A percentile compares a stretch with the other conserved stretches of the same genome.
phyloP scores from a whole-genome alignment of 208 protist genomes.

The Acanthamoeba castellanii region DNA sequence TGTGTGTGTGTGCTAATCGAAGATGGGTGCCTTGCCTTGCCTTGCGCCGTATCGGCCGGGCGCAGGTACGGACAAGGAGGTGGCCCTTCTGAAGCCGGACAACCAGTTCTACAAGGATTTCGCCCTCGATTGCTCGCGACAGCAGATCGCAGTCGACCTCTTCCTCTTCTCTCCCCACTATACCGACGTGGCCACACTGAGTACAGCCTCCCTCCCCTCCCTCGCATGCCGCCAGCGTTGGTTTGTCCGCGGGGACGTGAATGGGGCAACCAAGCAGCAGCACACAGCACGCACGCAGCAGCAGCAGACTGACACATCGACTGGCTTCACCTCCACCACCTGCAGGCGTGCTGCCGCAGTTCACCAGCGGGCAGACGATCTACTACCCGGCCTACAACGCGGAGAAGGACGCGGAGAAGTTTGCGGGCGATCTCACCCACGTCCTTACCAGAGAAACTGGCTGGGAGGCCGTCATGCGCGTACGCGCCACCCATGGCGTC shows the following conservation, averaged over 20 bases:
- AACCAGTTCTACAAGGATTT: conserved; percentile 97
- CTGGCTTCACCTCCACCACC: no score
- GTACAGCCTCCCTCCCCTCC: conserved; percentile 84
- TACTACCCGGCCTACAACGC: conserved; percentile 83
- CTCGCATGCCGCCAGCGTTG: background rate
- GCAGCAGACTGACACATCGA: conserved; percentile 88
- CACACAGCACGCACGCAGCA: no score
- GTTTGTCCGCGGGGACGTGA: no score
- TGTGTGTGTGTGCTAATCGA: no score
- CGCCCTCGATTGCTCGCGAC: conserved; percentile 93
- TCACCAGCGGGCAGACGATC: conserved; percentile 84
- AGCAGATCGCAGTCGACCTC: conserved; percentile 94
- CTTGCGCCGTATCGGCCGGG: background rate
- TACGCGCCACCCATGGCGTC: conserved; percentile 90
- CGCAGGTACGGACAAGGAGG: conserved; percentile 85
- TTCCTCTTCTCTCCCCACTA: conserved; percentile 92
- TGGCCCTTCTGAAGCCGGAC: conserved; percentile 86
- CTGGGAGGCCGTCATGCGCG: conserved; percentile 97
- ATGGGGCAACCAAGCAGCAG: no score
- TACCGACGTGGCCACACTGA: conserved; percentile 94
- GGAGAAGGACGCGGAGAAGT: conserved; percentile 77
- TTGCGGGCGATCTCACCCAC: conserved; percentile 82
- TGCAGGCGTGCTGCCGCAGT: conserved; percentile 87
- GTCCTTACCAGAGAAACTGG: conserved; percentile 92
- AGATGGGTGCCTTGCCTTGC: background rate